phyloP scores from a whole-genome alignment of 2,329 filamentous ascomycete species.

The Ophiocordyceps camponoti-saundersi region DNA sequence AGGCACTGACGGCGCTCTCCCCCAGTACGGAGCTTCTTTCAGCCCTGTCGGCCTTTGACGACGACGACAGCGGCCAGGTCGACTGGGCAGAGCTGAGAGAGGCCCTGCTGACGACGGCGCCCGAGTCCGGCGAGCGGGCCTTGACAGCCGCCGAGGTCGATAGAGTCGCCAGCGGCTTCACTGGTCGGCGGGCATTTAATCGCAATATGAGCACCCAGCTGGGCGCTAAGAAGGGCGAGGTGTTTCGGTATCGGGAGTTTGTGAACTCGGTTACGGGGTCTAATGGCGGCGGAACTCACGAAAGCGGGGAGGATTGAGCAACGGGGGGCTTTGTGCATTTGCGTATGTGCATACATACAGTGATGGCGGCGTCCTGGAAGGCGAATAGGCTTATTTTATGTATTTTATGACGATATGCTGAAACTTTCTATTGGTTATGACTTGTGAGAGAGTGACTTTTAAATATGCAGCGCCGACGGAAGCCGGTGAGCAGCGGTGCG shows the following conservation, averaged over 20 bases:
- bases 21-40: conserved; percentile 66
- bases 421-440: too few relatives aligned
- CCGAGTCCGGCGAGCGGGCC: conserved; percentile 50
- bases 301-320: conserved; percentile 10
- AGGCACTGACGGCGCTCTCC: conserved; percentile 56
- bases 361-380: too few relatives aligned
- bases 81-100: conserved; percentile 70
- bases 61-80: conserved; percentile 86
- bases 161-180: conserved; percentile 73
- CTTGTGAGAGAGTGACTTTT: too few relatives aligned
- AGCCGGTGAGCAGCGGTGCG: background rate
- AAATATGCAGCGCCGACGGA: background rate
- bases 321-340: background rate
- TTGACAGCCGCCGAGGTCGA: conserved; percentile 65
- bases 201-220: conserved; percentile 37
- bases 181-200: conserved; percentile 66
- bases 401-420: too few relatives aligned
- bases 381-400: too few relatives aligned
- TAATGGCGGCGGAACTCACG: conserved; percentile 17
- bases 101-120: conserved; percentile 65
- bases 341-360: background rate
- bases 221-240: conserved; percentile 54
- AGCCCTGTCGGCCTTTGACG: conserved; percentile 88
- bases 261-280: conserved; percentile 51
- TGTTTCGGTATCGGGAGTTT: conserved; percentile 90